Conservation (phyloP, 768 basidiomycete genomes). For the Cystofilobasidium macerans region DNA sequence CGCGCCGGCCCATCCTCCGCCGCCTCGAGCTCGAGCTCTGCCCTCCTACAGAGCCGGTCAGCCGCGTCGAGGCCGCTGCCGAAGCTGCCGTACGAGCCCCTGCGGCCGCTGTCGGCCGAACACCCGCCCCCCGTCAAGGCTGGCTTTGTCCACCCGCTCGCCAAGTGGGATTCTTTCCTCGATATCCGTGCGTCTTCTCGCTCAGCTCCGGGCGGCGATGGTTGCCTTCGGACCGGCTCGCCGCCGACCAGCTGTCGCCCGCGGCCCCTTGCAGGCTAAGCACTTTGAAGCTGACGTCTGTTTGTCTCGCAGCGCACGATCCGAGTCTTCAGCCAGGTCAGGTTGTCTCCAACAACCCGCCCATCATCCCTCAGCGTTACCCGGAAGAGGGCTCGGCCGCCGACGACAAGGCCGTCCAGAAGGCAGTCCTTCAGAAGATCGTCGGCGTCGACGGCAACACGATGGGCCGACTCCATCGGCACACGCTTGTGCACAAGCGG, state of each 20-base stretch:
- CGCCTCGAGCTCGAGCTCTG: background rate
- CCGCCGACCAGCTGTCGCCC: background rate
- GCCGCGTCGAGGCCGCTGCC: conserved; percentile 6
- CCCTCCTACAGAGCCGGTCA: background rate
- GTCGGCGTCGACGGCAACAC: background rate
- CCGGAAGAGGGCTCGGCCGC: conserved; percentile 17
- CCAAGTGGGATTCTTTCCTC: conserved; percentile 26
- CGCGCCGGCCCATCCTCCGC: background rate
- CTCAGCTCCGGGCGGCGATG: too few relatives aligned
- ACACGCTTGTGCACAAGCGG: conserved; percentile 40
- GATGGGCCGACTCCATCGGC: conserved; percentile 36
- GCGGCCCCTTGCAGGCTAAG: too few relatives aligned
- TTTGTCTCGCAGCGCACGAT: conserved; percentile 21
- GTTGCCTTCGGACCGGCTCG: too few relatives aligned
- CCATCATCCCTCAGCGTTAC: conserved; percentile 23
- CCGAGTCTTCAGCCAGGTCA: background rate
- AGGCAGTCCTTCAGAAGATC: conserved; percentile 1
- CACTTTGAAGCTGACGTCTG: too few relatives aligned
- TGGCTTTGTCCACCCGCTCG: conserved; percentile 23
- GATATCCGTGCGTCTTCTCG: conserved; percentile 25
- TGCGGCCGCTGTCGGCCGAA: conserved; percentile 7
- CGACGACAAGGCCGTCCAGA: conserved; percentile 21
- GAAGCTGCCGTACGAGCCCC: conserved; percentile 12
- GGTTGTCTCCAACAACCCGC: conserved; percentile 17
- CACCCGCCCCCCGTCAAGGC: conserved; percentile 13